phyloP scores from a whole-genome alignment of 176 grass and related monocot species.

The Stipa capillata region DNA sequence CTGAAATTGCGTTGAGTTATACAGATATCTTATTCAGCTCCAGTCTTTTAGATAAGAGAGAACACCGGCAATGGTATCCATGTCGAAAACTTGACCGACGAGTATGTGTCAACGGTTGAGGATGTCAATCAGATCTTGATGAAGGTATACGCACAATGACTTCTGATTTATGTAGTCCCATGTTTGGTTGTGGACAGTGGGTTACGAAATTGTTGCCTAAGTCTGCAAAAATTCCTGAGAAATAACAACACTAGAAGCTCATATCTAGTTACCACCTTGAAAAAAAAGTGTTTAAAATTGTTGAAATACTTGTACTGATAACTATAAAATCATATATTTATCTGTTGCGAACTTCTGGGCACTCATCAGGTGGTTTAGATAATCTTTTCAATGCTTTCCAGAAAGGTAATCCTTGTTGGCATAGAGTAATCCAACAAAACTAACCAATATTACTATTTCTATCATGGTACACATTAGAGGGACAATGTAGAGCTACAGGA shows the following conservation, averaged over 20 bases:
- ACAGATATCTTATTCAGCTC: neutral
- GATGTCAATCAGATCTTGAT: slow-evolving; percentile 87
- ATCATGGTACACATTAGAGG: neutral
- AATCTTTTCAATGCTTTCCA: neutral
- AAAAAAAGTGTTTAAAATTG: neutral
- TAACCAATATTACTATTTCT: neutral
- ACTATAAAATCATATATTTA: neutral
- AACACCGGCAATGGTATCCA: slow-evolving; percentile 58
- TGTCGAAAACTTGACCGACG: slow-evolving; percentile 87
- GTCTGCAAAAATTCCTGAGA: neutral
- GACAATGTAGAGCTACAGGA: neutral
- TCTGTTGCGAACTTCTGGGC: neutral
- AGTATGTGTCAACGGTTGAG: slow-evolving; percentile 70
- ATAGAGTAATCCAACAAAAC: neutral
- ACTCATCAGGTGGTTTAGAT: neutral
- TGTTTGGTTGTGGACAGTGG: neutral
- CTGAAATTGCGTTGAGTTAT: neutral
- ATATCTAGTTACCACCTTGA: neutral
- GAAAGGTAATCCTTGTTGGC: neutral
- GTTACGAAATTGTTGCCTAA: neutral
- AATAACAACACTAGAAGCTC: neutral
- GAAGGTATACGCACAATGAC: slow-evolving; percentile 48
- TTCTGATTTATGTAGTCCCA: neutral
- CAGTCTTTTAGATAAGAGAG: slow-evolving; percentile 56
- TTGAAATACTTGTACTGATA: neutral